Base-by-base conservation (phyloP, 768 basidiomycete genomes). In the Cubamyces sp. region DNA sequence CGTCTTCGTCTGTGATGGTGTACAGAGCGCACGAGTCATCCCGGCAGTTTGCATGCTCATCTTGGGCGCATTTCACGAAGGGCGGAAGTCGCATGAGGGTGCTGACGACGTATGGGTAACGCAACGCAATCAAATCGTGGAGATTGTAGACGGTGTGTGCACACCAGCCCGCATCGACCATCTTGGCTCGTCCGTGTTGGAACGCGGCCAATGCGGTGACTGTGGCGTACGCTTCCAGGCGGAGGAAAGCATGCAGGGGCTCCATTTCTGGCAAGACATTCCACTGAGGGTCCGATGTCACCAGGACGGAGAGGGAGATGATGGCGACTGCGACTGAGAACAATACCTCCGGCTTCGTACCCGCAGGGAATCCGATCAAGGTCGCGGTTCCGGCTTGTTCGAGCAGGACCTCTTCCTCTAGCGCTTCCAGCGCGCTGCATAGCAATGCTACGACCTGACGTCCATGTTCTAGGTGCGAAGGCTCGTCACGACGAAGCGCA, bases 21-120 rank as follows among this genome's bases (percentile, higher is more conserved):
- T 62, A 56, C 41, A 62, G 37, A n/a, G 25, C 41, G 54, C 61
- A 62, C 8, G 54, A 40, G 3, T 40, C 23, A n/a, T 51, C 48
- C 15, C 40, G 43, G 37, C 61, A 62, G 14, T 28, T 23, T 30
- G 15, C 40, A 30, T 62, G 61, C 37, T 55, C 54, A 42, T 55
- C 48, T 2, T 19, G 18, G 6, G 45, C 4, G 3, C 8, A 3
- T 25, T 40, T 14, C 42, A 50, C 37, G 49, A 30, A 55, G 8
- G 61, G 61, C 14, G 47, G 47, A 21, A 55, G 54, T 7, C 28
- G 47, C 9, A 48, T n/a, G 46, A 61, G 45, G 45, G 54, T 47
- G 6, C 52, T 54, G 14, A 54, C 16, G 18, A 39, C 34, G 9
- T 34, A 34, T 9, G 34, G 34, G 11, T 34, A 34, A 11, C 6